Base-by-base conservation (phyloP, 495 filamentous ascomycete species). In the Penicillium cosmopolitanum region DNA sequence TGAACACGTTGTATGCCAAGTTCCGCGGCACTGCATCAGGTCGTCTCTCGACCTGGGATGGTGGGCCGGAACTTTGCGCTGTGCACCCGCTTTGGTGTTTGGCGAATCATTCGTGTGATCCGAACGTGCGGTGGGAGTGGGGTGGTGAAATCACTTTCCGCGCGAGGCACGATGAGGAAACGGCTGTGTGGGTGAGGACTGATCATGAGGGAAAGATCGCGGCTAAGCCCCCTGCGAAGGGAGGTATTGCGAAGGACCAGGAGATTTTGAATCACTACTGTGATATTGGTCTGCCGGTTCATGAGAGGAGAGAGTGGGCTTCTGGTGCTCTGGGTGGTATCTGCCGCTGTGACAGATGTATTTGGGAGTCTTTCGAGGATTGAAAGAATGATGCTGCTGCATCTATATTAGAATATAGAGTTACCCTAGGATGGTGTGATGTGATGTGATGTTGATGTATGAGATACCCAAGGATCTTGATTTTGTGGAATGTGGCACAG, bases 241-340 rank as follows among this genome's bases (percentile, higher is more conserved):
- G 79, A 0, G 90, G 89, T 0, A 85, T 98, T 60, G 79, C 73
- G 63, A 84, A 84, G 56, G 92, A 91, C 2, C 83, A 95, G 64
- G 94, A 98, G 76, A 84, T 97, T 33, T 62, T 96, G 58, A 96
- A 89, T 67, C 94, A 97, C 77, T 98, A 98, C 73, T 96, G 93
- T 69, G 95, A 98, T 75, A 85, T 97, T 54, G 78, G 85, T 16
- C 65, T 98, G 65, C 78, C 79, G 7, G 92, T 96, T 1, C 80
- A 84, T 61, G 83, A 94, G 66, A 80, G 95, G 60, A 84, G 96
- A 67, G 94, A 96, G 68, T 96, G 94, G 91, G 92, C 91, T 3
- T 75, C 77, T 51, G 94, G 93, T 3, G 89, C 90, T 33, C 78
- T 98, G 55, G 94, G 94, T 0, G 94, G 94, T 1, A 81, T 77